Evolutionary conservation across 805 yeast species (phyloP), one percentile per base, ranked within the genome.

Genomic region (Teunomyces barrocoloradensis): DNA sequence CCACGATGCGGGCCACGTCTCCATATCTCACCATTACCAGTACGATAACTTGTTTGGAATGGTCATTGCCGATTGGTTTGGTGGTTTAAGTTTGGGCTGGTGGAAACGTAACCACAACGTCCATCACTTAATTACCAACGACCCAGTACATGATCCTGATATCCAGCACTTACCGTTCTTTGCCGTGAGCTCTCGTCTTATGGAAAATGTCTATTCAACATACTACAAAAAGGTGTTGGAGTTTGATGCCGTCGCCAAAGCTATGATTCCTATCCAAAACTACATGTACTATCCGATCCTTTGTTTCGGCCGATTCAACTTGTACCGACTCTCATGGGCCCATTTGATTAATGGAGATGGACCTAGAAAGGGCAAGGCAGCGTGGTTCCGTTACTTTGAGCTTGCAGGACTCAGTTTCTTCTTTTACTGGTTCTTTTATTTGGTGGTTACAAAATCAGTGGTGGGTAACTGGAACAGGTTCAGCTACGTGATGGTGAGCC

Each of bases 101-200:
- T 89, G 97, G 97, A 90, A 89, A 57, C 75, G 91, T 44, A 89
- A 87, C 65, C 97, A 89, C 66, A 89, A 89, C 62, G 95, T 89
- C n/a, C 97, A 89, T 65, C 97, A 89, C 63, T 68, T 89, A 44
- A 77, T 89, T 46, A 87, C 96, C n/a, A 89, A 89, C 64, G 96
- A 89, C 60, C 96, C 97, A 0, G 85, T 86, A 1, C 96, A 90
- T 61, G 97, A 89, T 59, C 97, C 97, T 0, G 97, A 89, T 66
- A 90, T 89, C 61, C 97, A 89, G 66, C 96, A 89, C 66, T 65
- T 89, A 53, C 97, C 97, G 1, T 89, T 89, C 57, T 89, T 89
- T 62, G 95, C 96, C 2, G 95, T 89, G 15, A 83, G 90, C 46
- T 75, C 87, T 1, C 71, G 86, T 51, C 69, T 89, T 3, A 79